Evolutionary conservation across 495 filamentous ascomycete genomes (phyloP), one percentile per base, ranked within the genome.

Genomic region (Neurospora sp.): DNA sequence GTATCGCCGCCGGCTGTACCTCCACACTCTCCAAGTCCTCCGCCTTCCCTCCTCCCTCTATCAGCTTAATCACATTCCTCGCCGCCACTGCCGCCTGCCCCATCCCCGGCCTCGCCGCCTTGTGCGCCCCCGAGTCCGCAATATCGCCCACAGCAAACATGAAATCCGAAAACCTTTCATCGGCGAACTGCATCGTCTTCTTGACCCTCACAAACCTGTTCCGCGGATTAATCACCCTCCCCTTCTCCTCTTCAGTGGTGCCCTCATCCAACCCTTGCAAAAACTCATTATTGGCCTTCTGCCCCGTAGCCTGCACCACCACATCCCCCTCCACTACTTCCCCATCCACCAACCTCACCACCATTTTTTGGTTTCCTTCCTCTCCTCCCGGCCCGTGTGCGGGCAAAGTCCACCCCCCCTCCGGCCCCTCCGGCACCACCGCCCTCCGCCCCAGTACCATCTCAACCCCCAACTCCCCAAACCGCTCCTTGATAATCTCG

Each of bases 81-180:
- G 83, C 83, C 10, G 86, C 87, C n/a, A 88, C 81, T 3, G 81
- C 84, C 1, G 86, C 86, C 76, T 91, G 89, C 6, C 80, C 79
- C 0, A 80, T 72, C 5, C 85, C 85, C 1, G 88, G 86, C 39
- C 86, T 77, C 2, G 86, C 88, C 14, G 86, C 88, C 73, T 88
- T 89, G 68, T 86, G 77, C 3, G 85, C 83, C 4, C 85, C 84
- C 0, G 87, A 87, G 41, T 88, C 85, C 22, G 88, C 88, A 39
- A 90, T 85, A 76, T 91, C 89, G 3, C 89, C 89, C 11, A 89
- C 82, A 0, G 88, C 88, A 71, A 87, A 90, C 4, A 90, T 73
- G 20, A 59, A 59, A 35, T 78, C 61, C 39, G 73, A 35, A 70
- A 71, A 71, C 22, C 80, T 44, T 10, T 74, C 71, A 74, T 87